phyloP scores from a whole-genome alignment of 495 filamentous ascomycete species.

The Schizothecium vesticola region DNA sequence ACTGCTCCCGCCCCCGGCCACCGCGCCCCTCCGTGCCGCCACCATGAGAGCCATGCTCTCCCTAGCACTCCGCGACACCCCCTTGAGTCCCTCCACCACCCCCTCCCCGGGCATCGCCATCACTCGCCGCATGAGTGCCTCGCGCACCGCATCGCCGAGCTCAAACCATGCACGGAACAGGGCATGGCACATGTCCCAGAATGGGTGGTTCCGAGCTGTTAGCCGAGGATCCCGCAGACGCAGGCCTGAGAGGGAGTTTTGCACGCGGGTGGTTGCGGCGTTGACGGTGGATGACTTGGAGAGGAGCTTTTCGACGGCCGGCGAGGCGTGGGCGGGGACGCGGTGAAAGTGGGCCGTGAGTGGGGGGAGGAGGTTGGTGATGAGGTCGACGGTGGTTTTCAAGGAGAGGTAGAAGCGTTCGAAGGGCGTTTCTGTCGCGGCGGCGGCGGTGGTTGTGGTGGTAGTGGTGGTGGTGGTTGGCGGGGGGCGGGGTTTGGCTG shows the following conservation, averaged over 20 bases:
- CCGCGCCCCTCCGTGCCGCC: slow-evolving; percentile 7
- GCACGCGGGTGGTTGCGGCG: slow-evolving; percentile 56
- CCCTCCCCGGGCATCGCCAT: slow-evolving; percentile 52
- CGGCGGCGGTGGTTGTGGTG: background rate
- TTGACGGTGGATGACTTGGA: slow-evolving; percentile 53
- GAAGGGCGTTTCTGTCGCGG: slow-evolving; percentile 55
- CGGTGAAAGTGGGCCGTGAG: slow-evolving; percentile 55
- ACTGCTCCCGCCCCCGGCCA: background rate
- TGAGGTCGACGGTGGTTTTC: slow-evolving; percentile 55
- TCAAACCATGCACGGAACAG: slow-evolving; percentile 70
- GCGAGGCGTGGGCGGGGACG: slow-evolving; percentile 33
- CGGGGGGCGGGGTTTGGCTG: background rate
- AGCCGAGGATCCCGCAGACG: slow-evolving; percentile 71
- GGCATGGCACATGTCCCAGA: slow-evolving; percentile 70
- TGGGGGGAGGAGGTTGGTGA: slow-evolving; percentile 56
- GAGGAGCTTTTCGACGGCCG: slow-evolving; percentile 53
- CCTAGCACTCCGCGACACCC: slow-evolving; percentile 66
- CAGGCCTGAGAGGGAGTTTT: slow-evolving; percentile 58
- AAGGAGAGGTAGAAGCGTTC: slow-evolving; percentile 69
- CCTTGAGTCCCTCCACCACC: slow-evolving; percentile 60
- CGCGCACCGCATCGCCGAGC: slow-evolving; percentile 62
- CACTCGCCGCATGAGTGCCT: slow-evolving; percentile 44
- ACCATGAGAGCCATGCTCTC: slow-evolving; percentile 71
- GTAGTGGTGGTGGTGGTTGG: background rate
- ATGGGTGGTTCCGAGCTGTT: slow-evolving; percentile 48